A percentile compares a stretch with the other conserved stretches of the same genome.
Evolutionary conservation across 2,329 filamentous ascomycete species (phyloP).

Genomic region (Arthroderma sp.): DNA sequence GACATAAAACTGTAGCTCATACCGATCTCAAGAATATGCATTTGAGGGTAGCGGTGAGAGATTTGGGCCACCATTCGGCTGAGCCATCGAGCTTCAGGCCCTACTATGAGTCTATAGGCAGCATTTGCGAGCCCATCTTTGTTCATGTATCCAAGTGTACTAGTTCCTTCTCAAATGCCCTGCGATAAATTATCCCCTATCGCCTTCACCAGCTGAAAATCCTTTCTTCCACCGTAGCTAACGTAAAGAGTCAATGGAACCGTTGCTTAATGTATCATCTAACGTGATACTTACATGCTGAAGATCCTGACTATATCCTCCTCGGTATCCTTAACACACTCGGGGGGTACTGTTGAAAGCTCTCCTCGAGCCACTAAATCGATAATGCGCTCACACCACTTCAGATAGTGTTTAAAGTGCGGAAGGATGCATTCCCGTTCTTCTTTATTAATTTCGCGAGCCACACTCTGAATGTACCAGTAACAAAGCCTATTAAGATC

Average conservation of each 20-base stretch:
- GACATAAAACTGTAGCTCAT: slow-evolving; percentile 3
- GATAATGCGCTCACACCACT: slow-evolving; percentile 1
- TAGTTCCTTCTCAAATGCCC: slow-evolving; percentile 20
- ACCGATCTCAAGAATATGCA: slow-evolving; percentile 31
- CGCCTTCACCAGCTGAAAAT: slow-evolving; percentile 1
- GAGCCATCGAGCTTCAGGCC: too few species aligned
- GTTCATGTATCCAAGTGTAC: slow-evolving; percentile 19
- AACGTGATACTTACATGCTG: too few species aligned
- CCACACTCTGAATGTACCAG: not conserved
- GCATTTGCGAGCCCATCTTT: too few species aligned
- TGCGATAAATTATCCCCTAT: slow-evolving; percentile 20
- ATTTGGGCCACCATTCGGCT: slow-evolving; percentile 23
- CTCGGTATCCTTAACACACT: not conserved
- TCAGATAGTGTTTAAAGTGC: not conserved
- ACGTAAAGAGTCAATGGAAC: too few species aligned
- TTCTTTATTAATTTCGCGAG: not conserved
- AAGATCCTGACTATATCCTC: not conserved
- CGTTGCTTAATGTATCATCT: too few species aligned
- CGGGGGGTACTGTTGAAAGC: not conserved
- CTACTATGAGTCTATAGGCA: too few species aligned
- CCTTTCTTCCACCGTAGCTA: slow-evolving; percentile 12
- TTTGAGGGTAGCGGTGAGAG: slow-evolving; percentile 28
- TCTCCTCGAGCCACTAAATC: not conserved
- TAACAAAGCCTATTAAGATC: not conserved
- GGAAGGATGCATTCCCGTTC: not conserved